Percentiles rank a stretch among this genome's conserved stretches.
phyloP scores from a whole-genome alignment of 306 rosid genomes.

The Lathyrus sativus region DNA sequence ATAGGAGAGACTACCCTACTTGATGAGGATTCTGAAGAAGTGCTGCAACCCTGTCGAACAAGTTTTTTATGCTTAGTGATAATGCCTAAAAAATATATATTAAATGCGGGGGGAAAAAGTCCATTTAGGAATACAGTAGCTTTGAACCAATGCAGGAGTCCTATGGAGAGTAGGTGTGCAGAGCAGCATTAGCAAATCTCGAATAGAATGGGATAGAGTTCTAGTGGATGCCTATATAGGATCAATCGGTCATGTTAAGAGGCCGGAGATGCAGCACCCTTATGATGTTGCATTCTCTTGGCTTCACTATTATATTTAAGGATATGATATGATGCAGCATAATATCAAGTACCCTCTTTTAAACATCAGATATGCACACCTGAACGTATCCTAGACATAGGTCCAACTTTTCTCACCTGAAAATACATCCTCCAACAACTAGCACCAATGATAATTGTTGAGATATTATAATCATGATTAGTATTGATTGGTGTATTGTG shows the following conservation, averaged over 20 bases:
- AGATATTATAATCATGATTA: too few species aligned
- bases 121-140: slow-evolving; percentile 5
- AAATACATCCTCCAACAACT: too few species aligned
- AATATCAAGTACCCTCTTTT: neutral
- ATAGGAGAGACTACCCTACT: slow-evolving; percentile 66
- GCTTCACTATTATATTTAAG: neutral
- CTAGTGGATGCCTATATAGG: neutral
- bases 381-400: neutral
- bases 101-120: neutral
- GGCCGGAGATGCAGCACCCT: neutral
- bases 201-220: slow-evolving; percentile 2
- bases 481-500: too few species aligned
- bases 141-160: slow-evolving; percentile 12
- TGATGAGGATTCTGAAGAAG: slow-evolving; percentile 85
- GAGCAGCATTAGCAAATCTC: slow-evolving; percentile 19
- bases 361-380: neutral
- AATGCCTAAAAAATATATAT: slow-evolving; percentile 26
- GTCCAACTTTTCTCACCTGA: too few species aligned
- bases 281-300: neutral
- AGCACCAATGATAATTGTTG: too few species aligned
- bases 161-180: neutral
- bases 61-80: slow-evolving; percentile 32
- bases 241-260: slow-evolving; percentile 24
- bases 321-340: neutral
- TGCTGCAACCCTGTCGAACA: slow-evolving; percentile 67